Base-by-base conservation (phyloP, 768 basidiomycete genomes). In the Paxillus involutus region DNA sequence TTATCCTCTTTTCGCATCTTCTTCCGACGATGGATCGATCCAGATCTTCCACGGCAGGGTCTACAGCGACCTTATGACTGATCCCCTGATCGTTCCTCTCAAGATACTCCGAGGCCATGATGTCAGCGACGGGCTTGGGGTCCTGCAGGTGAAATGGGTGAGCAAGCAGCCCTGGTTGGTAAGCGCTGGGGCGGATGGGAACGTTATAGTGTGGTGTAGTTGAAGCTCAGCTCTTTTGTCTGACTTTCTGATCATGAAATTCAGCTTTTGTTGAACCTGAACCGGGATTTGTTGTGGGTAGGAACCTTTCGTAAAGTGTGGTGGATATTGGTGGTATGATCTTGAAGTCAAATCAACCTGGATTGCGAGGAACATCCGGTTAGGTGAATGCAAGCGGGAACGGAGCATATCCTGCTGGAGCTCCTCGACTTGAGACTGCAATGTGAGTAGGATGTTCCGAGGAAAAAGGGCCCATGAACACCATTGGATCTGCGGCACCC, bases 21-120 rank as follows among this genome's bases (percentile, higher is more conserved):
- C 93, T 41, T 95, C 94, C 21, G 97, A 99, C 71, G 97, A 98
- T 71, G 97, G 97, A 29, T 87, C 92, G 40, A 92, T 98, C 62
- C 96, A 98, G 70, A 77, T 99, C 60, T 98, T 99, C 84, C 97
- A 99, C 71, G 83, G 89, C 32, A 84, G 95, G 57, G 90, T 98
- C 43, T 98, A 91, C 75, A 89, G 84, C 64, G 97, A 99, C 70
- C 80, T 98, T 44, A 89, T 97, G 85, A 95, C 91, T 43, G 96
- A 99, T 72, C 96, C 97, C 32, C 77, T 98, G 54, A 98, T 99
- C 63, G 96, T 99, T 1, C 97, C 97, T 17, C 76, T 99, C 64
- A 98, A 98, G 74, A 96, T 98, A 49, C 79, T 99, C 44, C 80
- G 91, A 33, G 97, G 95, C n/a, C 97, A 98, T 71, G 76, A 81